Base-by-base conservation (phyloP, 331 rosid genomes). In the Saraca asoca region DNA sequence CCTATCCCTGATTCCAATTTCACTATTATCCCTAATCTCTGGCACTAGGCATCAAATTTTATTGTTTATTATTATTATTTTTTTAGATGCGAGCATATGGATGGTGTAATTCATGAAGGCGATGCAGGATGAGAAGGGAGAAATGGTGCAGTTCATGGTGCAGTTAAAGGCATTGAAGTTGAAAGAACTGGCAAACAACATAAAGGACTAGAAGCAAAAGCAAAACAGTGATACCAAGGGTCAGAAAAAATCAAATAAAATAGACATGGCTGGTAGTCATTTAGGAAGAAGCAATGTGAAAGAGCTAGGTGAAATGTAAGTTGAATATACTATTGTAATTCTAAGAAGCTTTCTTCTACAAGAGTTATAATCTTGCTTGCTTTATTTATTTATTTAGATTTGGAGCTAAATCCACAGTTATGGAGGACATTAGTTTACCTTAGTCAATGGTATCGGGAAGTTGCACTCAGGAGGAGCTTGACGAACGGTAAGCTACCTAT, bases 101-200 rank as follows among this genome's bases (percentile, higher is more conserved):
- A 85, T 93, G 96, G 87, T 93, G 12, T 96, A 93, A 77, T 93
- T 93, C 63, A 72, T 93, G 72, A 93, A 93, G 81, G 96, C 98
- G 39, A 93, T 93, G 98, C 88, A 94, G 14, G 96, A 93, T 53
- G 96, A 93, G 58, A 89, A 80, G 75, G 98, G 98, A 1, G 98
- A 93, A 76, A 87, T 87, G 90, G 79, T 93, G 58, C 85, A 16
- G 20, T 14, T 68, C 63, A 29, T 41, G 37, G 44, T 69, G 19
- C 71, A 89, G 98, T 78, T 93, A 56, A 93, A 87, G 87, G 70
- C 85, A 44, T 53, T 78, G 87, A 82, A 80, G 77, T 81, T 93
- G 78, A 87, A 76, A 80, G 91, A 87, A 54, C 48, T 93, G 57
- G 87, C 95, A 16, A 75, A 84, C 76, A 85, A 84, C 73, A 70